Percentiles rank a stretch among this genome's conserved stretches.
phyloP scores from a whole-genome alignment of 768 basidiomycete species.

The Lactifluus subvellereus region DNA sequence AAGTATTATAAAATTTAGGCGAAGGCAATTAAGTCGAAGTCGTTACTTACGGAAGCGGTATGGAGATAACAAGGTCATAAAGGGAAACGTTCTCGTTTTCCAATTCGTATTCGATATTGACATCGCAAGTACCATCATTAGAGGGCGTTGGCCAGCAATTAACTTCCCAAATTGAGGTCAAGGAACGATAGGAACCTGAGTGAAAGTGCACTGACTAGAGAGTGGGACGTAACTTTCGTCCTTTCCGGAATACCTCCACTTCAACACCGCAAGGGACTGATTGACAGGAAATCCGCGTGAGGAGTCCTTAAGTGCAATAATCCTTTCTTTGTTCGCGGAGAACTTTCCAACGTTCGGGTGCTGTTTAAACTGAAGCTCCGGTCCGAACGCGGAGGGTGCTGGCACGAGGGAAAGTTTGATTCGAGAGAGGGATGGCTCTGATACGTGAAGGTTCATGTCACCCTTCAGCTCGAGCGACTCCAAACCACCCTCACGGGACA shows the following conservation, averaged over 20 bases:
- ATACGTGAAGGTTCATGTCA: constrained; percentile 86
- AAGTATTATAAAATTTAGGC: background rate
- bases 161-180: constrained; percentile 42
- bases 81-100: constrained; percentile 77
- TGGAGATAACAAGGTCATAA: constrained; percentile 81
- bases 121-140: constrained; percentile 87
- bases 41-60: constrained; percentile 80
- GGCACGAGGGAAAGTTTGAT: constrained; percentile 62
- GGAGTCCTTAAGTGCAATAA: constrained; percentile 80
- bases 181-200: background rate
- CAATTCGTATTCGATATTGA: constrained; percentile 96
- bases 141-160: constrained; percentile 96
- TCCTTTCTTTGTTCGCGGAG: constrained; percentile 53
- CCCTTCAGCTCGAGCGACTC: constrained; percentile 89
- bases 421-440: constrained; percentile 67
- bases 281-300: constrained; percentile 81
- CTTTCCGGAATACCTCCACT: constrained; percentile 87
- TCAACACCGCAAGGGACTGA: constrained; percentile 79
- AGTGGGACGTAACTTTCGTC: constrained; percentile 91
- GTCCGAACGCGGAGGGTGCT: constrained; percentile 51
- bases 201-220: constrained; percentile 58
- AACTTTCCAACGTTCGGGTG: constrained; percentile 94
- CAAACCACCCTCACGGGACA: constrained; percentile 88
- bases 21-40: background rate
- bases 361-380: constrained; percentile 89